A percentile compares a stretch with the other conserved stretches of the same genome.
These are phyloP conservation scores for Ustilago hordei DNA, from an alignment of 1,284 basidiomycete genomes.

Conservation along the genomic window DNA sequence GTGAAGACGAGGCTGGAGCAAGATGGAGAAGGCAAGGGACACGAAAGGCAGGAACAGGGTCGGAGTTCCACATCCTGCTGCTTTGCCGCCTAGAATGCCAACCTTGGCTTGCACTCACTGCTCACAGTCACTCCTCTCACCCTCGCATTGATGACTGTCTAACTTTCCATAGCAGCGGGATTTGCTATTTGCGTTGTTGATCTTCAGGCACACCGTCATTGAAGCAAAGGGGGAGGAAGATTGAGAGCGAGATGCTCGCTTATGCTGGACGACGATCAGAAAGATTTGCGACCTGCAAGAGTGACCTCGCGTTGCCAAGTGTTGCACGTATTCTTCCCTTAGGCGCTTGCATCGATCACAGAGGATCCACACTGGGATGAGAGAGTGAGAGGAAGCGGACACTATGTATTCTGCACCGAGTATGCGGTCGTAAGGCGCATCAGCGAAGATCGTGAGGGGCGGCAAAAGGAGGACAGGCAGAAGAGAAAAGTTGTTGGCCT, in stretches of 20 bases:
- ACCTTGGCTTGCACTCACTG: not conserved
- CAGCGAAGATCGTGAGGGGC: constrained; percentile 1
- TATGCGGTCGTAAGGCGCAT: constrained; percentile 35
- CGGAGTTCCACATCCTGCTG: constrained; percentile 5
- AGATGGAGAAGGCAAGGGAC: not conserved
- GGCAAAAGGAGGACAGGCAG: not conserved
- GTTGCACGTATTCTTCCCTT: not conserved
- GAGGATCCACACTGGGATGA: not conserved
- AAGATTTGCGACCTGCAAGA: constrained; percentile 7
- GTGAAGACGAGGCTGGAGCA: constrained; percentile 2
- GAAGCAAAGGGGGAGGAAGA: not conserved
- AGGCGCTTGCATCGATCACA: not conserved
- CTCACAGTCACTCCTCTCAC: not conserved
- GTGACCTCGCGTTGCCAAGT: not conserved
- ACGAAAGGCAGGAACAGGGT: not conserved
- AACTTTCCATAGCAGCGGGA: not conserved
- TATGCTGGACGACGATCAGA: constrained; percentile 42
- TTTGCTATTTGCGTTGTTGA: not conserved
- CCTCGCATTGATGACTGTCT: not conserved
- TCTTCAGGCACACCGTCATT: constrained; percentile 14
- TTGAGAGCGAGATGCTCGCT: constrained; percentile 11
- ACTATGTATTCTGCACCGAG: constrained; percentile 18
- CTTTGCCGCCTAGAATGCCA: not conserved
- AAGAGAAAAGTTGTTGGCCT: constrained; percentile 24
- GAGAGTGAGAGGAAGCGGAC: not conserved